These are phyloP conservation scores for Raffaelea ambrosiae DNA, from an alignment of 2,329 filamentous ascomycete species.

Conservation along the genomic window DNA sequence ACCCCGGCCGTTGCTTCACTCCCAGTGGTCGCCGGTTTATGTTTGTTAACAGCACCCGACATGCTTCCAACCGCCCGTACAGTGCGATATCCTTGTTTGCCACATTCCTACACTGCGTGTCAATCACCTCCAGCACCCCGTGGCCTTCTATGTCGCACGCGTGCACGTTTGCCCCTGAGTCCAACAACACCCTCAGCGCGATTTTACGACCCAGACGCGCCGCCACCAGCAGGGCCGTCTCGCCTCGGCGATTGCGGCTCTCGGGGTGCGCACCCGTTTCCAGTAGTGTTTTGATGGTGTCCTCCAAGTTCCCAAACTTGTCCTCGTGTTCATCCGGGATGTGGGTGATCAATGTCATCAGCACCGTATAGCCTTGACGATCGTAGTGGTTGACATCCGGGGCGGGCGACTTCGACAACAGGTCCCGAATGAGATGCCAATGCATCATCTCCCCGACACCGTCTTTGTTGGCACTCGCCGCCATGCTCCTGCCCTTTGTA, in stretches of 20 bases:
- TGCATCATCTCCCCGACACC: too few species aligned
- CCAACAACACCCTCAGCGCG: constrained; percentile 33
- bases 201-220: constrained; percentile 44
- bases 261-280: constrained; percentile 34
- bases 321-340: constrained; percentile 43
- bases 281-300: constrained; percentile 35
- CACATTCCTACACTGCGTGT: constrained; percentile 14
- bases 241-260: constrained; percentile 43
- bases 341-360: constrained; percentile 46
- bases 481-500: too few species aligned
- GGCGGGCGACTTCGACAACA: constrained; percentile 25
- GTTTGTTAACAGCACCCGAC: constrained; percentile 21
- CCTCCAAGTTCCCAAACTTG: constrained; percentile 31
- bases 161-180: constrained; percentile 26
- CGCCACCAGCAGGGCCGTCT: constrained; percentile 47
- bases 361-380: constrained; percentile 39
- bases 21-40: constrained; percentile 19
- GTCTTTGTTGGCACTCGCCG: too few species aligned
- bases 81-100: constrained; percentile 17
- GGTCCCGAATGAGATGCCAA: constrained; percentile 17
- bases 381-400: constrained; percentile 47
- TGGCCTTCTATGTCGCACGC: constrained; percentile 21
- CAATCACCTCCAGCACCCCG: constrained; percentile 22
- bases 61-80: constrained; percentile 24
- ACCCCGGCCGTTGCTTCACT: constrained; percentile 13